These are phyloP conservation scores for Claviceps lovelessii DNA, from an alignment of 2,329 filamentous ascomycete species.

Conservation along the genomic window DNA sequence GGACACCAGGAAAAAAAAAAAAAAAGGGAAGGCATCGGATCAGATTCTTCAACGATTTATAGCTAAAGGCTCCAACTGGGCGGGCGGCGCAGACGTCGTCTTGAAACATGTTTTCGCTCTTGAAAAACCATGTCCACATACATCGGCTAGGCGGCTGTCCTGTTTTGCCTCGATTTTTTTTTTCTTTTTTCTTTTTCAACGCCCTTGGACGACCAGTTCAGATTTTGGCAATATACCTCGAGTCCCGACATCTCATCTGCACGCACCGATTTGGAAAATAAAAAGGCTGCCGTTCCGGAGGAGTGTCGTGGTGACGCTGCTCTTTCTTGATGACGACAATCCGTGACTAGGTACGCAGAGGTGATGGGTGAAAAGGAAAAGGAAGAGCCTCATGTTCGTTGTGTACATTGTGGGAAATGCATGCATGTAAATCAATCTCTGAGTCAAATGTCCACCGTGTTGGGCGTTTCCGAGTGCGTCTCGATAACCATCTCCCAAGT, in stretches of 20 bases:
- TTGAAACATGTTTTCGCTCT: background rate
- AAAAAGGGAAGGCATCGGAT: background rate
- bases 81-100: background rate
- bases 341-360: too few species aligned
- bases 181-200: background rate
- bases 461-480: too few species aligned
- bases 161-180: background rate
- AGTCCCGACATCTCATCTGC: background rate
- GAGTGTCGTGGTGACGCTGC: too few species aligned
- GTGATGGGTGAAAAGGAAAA: too few species aligned
- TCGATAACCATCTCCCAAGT: too few species aligned
- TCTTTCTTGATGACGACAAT: too few species aligned
- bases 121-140: too few species aligned
- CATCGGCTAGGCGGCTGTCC: background rate
- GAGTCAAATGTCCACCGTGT: too few species aligned
- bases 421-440: too few species aligned
- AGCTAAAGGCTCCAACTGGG: background rate
- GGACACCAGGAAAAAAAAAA: background rate
- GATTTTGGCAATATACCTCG: background rate
- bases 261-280: background rate
- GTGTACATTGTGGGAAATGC: too few species aligned
- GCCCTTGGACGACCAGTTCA: background rate
- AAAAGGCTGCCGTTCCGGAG: too few species aligned
- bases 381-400: too few species aligned
- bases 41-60: background rate